Percentiles rank a stretch among this genome's conserved stretches.
Conservation (phyloP, 495 filamentous ascomycete genomes). For the Podospora anserina region DNA sequence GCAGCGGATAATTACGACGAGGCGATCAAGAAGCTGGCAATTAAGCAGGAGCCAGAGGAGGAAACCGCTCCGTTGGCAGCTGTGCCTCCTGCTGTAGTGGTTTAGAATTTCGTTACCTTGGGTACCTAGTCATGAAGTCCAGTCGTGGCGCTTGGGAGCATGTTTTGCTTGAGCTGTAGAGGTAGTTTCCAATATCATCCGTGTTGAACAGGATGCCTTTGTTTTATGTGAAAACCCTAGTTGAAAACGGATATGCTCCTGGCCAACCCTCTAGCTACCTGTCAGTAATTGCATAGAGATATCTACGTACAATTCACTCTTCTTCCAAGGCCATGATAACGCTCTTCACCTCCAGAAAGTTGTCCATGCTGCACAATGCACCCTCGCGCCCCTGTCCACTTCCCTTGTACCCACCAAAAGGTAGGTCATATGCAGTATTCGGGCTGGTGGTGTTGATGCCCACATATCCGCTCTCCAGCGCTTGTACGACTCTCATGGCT, state of each 20-base stretch:
- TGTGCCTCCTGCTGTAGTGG: slow-evolving; percentile 17
- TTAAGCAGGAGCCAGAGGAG: slow-evolving; percentile 11
- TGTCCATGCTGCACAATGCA: slow-evolving; percentile 43
- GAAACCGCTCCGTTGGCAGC: slow-evolving; percentile 11
- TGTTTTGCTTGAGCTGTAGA: too few relatives aligned
- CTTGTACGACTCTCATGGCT: slow-evolving; percentile 64
- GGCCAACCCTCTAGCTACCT: neutral
- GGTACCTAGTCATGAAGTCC: too few relatives aligned
- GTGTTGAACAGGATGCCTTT: too few relatives aligned
- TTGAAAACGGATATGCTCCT: too few relatives aligned
- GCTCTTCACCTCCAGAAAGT: slow-evolving; percentile 51
- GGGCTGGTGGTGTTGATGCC: slow-evolving; percentile 45
- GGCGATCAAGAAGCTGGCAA: slow-evolving; percentile 29
- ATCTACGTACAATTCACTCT: slow-evolving; percentile 3
- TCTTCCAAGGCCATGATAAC: slow-evolving; percentile 36
- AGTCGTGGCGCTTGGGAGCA: too few relatives aligned
- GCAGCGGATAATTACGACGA: slow-evolving; percentile 52
- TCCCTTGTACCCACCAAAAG: slow-evolving; percentile 45
- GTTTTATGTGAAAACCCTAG: too few relatives aligned
- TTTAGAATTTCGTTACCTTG: slow-evolving; percentile 1
- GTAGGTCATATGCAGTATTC: slow-evolving; percentile 36
- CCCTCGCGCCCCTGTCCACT: slow-evolving; percentile 43
- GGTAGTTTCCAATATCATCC: too few relatives aligned
- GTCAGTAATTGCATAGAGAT: neutral
- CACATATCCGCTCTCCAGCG: slow-evolving; percentile 61